Conservation (phyloP, 2,329 filamentous ascomycete genomes). For the Penicillium sp. region DNA sequence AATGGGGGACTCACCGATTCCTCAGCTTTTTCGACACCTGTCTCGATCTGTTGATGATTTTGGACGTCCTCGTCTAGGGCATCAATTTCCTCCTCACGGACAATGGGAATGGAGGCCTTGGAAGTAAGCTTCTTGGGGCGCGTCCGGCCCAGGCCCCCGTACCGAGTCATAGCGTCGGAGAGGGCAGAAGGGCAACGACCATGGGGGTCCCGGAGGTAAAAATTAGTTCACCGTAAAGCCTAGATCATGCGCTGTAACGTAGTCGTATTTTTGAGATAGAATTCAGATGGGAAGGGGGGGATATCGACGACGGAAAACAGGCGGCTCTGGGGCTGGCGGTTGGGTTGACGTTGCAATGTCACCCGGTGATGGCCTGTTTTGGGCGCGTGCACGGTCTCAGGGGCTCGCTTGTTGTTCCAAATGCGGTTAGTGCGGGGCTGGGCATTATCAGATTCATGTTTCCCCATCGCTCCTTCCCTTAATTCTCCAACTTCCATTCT, state of each 20-base stretch:
- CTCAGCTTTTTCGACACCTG: slow-evolving; percentile 94
- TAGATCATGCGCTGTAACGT: slow-evolving; percentile 54
- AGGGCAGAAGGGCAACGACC: slow-evolving; percentile 38
- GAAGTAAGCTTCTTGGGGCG: slow-evolving; percentile 75
- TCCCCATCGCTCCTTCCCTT: slow-evolving; percentile 15
- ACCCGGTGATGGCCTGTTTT: slow-evolving; percentile 43
- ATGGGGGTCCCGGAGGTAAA: slow-evolving; percentile 57
- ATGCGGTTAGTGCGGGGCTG: slow-evolving; percentile 45
- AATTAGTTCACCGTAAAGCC: slow-evolving; percentile 65
- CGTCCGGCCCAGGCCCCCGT: slow-evolving; percentile 49
- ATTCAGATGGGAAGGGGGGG: slow-evolving; percentile 49
- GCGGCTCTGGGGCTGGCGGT: slow-evolving; percentile 29
- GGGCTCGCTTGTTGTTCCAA: slow-evolving; percentile 43
- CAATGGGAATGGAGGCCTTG: slow-evolving; percentile 82
- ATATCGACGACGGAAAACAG: slow-evolving; percentile 26
- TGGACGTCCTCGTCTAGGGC: slow-evolving; percentile 82
- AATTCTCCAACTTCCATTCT: not conserved
- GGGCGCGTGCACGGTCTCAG: slow-evolving; percentile 43
- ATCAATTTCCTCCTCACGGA: slow-evolving; percentile 89
- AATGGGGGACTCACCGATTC: slow-evolving; percentile 77
- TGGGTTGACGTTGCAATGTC: slow-evolving; percentile 49
- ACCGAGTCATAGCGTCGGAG: slow-evolving; percentile 47
- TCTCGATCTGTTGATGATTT: slow-evolving; percentile 81
- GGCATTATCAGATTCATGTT: slow-evolving; percentile 42
- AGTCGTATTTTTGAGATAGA: slow-evolving; percentile 58